Evolutionary conservation across 2,329 filamentous ascomycete species (phyloP).

Genomic region (Fusarium pseudoanthophilum): DNA sequence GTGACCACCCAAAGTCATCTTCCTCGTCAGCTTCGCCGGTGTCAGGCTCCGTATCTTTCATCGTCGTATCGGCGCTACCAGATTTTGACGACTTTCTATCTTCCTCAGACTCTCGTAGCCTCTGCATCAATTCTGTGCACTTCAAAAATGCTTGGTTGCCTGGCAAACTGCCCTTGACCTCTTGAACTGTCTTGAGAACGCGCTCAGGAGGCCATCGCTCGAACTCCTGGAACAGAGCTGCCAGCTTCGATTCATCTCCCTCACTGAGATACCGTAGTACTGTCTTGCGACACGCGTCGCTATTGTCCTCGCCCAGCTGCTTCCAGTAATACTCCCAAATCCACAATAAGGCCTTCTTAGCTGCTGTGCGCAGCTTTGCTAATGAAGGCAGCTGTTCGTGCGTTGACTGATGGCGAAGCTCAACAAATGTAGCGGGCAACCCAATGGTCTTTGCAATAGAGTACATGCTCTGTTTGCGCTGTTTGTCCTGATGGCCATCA

Average conservation of each 20-base stretch:
- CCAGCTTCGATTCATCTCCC: slow-evolving; percentile 44
- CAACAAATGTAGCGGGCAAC: slow-evolving; percentile 82
- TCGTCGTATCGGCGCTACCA: slow-evolving; percentile 10
- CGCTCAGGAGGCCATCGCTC: slow-evolving; percentile 50
- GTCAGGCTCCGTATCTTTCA: slow-evolving; percentile 17
- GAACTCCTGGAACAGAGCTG: slow-evolving; percentile 46
- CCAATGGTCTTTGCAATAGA: slow-evolving; percentile 74
- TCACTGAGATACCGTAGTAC: slow-evolving; percentile 55
- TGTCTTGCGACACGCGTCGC: slow-evolving; percentile 48
- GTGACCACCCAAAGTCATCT: slow-evolving; percentile 56
- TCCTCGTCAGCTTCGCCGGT: slow-evolving; percentile 41
- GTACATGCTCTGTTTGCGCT: slow-evolving; percentile 78
- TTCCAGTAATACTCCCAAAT: slow-evolving; percentile 92
- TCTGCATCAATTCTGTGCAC: slow-evolving; percentile 57
- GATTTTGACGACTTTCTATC: slow-evolving; percentile 20
- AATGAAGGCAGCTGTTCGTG: slow-evolving; percentile 88
- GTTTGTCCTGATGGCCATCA: slow-evolving; percentile 76
- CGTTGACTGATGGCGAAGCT: slow-evolving; percentile 88
- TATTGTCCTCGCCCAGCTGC: slow-evolving; percentile 52
- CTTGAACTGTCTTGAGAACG: slow-evolving; percentile 53
- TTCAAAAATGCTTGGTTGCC: slow-evolving; percentile 58
- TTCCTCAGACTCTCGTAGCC: slow-evolving; percentile 44
- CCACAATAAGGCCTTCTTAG: slow-evolving; percentile 79
- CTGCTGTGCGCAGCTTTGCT: slow-evolving; percentile 75
- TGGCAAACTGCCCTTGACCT: slow-evolving; percentile 53